These are phyloP conservation scores for Venturia effusa DNA, from an alignment of 2,329 filamentous ascomycete species.

Conservation along the genomic window DNA sequence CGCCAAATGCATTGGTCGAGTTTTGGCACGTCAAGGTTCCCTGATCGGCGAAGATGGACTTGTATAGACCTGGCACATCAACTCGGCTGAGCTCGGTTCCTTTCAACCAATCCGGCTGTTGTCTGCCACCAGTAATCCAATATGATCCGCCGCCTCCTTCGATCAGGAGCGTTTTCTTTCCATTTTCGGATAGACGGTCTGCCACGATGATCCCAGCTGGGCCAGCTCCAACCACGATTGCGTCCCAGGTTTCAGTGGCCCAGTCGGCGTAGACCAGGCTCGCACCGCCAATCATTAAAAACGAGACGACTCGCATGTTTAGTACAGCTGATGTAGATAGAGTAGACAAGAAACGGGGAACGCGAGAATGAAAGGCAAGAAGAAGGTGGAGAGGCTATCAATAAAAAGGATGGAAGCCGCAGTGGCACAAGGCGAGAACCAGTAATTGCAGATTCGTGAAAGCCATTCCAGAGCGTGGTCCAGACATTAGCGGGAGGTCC, in stretches of 20 bases:
- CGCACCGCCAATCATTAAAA: neutral
- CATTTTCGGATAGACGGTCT: conserved; percentile 40
- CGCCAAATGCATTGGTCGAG: conserved; percentile 33
- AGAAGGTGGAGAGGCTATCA: neutral
- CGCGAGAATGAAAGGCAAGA: neutral
- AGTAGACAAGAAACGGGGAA: neutral
- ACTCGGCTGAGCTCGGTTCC: conserved; percentile 38
- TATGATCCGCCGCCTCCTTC: conserved; percentile 43
- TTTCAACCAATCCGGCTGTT: conserved; percentile 37
- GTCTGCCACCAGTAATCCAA: conserved; percentile 37
- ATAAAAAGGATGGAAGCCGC: neutral
- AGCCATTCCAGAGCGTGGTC: neutral
- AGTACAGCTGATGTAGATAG: neutral
- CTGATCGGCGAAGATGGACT: conserved; percentile 36
- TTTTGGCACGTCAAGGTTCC: conserved; percentile 33
- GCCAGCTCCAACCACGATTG: conserved; percentile 20
- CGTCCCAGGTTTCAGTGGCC: conserved; percentile 12
- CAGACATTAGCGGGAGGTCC: neutral
- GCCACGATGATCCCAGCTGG: conserved; percentile 43
- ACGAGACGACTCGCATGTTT: neutral
- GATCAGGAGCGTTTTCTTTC: conserved; percentile 41
- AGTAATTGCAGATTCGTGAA: neutral
- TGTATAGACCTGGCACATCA: conserved; percentile 43
- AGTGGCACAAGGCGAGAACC: neutral
- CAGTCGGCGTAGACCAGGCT: neutral